phyloP scores from a whole-genome alignment of 352 stramenopile genomes.

The Globisporangium uncinulatum region DNA sequence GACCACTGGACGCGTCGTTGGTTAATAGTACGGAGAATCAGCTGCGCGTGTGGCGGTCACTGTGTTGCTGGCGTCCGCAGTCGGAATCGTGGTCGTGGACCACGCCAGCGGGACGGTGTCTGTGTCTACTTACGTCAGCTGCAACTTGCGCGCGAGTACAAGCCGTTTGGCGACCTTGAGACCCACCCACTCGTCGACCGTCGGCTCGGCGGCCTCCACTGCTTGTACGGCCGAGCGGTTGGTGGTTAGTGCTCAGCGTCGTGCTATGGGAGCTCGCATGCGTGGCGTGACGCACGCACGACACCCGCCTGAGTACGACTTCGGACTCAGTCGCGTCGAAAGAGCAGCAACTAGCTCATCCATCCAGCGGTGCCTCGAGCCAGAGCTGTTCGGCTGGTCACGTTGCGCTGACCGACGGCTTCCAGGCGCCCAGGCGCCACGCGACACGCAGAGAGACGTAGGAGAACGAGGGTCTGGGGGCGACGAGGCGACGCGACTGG shows the following conservation, averaged over 20 bases:
- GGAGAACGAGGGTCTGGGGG: no score
- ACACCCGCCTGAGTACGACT: slow-evolving; percentile 9
- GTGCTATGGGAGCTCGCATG: slow-evolving; percentile 20
- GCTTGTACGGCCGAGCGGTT: no score
- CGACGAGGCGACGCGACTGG: no score
- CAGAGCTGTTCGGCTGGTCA: slow-evolving; percentile 6
- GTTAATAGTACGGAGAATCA: slow-evolving; percentile 5
- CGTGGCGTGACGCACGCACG: slow-evolving; percentile 7
- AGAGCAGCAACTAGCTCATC: slow-evolving; percentile 4
- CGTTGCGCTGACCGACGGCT: background rate
- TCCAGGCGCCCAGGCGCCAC: no score
- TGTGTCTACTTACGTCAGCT: slow-evolving; percentile 1
- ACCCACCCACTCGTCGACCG: slow-evolving; percentile 14
- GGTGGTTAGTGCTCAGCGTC: slow-evolving; percentile 17
- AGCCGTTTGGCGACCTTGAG: slow-evolving; percentile 22
- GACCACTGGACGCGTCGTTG: background rate
- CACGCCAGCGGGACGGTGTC: background rate
- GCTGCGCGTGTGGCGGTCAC: background rate
- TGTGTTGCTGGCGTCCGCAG: background rate
- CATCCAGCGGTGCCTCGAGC: slow-evolving; percentile 13
- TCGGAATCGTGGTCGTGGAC: slow-evolving; percentile 6
- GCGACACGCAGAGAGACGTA: background rate
- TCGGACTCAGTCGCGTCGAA: slow-evolving; percentile 12
- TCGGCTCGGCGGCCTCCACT: background rate
- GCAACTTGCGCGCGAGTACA: slow-evolving; percentile 22